Evolutionary conservation across 331 rosid species (phyloP).

Genomic region (Prunus yedoensis): DNA sequence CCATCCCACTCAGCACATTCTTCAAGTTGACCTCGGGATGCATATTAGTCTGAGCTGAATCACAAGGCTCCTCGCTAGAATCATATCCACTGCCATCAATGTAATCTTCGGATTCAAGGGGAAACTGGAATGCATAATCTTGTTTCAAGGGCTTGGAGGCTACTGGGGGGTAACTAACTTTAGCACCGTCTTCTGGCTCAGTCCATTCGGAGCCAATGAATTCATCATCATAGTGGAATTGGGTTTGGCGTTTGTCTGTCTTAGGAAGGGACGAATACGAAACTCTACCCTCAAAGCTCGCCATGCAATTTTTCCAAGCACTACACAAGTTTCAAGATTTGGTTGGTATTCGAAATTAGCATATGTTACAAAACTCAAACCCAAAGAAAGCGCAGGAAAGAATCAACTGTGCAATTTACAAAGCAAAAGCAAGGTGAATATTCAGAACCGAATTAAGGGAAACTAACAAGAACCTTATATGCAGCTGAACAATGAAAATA

Average conservation of each 20-base stretch:
- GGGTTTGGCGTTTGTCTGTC: conserved; percentile 41
- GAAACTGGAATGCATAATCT: conserved; percentile 40
- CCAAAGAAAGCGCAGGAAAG: neutral
- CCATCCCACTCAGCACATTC: conserved; percentile 75
- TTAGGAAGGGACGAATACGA: conserved; percentile 70
- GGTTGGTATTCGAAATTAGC: neutral
- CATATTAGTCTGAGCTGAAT: conserved; percentile 16
- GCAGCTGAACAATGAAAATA: neutral
- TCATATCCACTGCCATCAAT: conserved; percentile 60
- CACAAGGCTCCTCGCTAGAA: conserved; percentile 50
- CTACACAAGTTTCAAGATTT: neutral
- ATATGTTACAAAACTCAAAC: neutral
- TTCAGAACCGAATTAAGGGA: neutral
- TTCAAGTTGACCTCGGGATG: conserved; percentile 87
- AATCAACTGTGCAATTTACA: neutral
- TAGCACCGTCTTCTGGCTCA: conserved; percentile 36
- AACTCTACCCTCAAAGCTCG: conserved; percentile 43
- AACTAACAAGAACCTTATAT: neutral
- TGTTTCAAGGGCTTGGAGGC: conserved; percentile 29
- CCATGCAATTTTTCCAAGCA: conserved; percentile 47
- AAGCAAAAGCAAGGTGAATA: neutral
- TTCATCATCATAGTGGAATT: conserved; percentile 39
- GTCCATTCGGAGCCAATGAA: conserved; percentile 51
- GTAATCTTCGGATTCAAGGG: conserved; percentile 48
- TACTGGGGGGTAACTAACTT: conserved; percentile 22